phyloP scores from a whole-genome alignment of 805 yeast species.

The Candida maltosa region DNA sequence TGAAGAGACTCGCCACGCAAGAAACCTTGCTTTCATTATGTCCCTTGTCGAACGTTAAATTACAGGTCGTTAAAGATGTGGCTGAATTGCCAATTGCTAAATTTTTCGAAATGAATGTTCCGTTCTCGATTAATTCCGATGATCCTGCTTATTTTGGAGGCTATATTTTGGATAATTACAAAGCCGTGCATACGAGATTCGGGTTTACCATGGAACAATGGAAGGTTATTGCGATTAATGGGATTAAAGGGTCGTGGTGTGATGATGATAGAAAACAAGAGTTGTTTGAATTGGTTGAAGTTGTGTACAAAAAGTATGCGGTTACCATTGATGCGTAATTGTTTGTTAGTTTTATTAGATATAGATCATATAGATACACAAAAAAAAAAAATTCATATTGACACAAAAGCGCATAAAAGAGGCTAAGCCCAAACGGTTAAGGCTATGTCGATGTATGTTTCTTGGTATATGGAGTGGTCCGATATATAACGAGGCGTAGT shows the following conservation, averaged over 20 bases:
- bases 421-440: no score
- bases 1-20: slow-evolving; percentile 54
- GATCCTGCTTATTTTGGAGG: slow-evolving; percentile 72
- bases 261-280: slow-evolving; percentile 51
- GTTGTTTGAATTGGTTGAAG: slow-evolving; percentile 43
- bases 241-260: slow-evolving; percentile 74
- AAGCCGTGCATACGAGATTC: slow-evolving; percentile 57
- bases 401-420: no score
- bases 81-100: slow-evolving; percentile 61
- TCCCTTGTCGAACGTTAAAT: slow-evolving; percentile 73
- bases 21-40: slow-evolving; percentile 66
- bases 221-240: slow-evolving; percentile 60
- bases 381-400: no score
- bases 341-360: no score
- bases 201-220: slow-evolving; percentile 58
- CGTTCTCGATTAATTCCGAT: slow-evolving; percentile 63
- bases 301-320: slow-evolving; percentile 37
- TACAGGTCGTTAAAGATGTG: slow-evolving; percentile 70
- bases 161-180: slow-evolving; percentile 74
- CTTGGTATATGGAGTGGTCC: no score
- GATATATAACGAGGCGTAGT: no score
- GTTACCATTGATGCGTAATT: background rate
- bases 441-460: no score
- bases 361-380: no score
- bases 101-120: slow-evolving; percentile 59